These are phyloP conservation scores for Amyloporia xantha DNA, from an alignment of 768 basidiomycete genomes.

Conservation along the genomic window DNA sequence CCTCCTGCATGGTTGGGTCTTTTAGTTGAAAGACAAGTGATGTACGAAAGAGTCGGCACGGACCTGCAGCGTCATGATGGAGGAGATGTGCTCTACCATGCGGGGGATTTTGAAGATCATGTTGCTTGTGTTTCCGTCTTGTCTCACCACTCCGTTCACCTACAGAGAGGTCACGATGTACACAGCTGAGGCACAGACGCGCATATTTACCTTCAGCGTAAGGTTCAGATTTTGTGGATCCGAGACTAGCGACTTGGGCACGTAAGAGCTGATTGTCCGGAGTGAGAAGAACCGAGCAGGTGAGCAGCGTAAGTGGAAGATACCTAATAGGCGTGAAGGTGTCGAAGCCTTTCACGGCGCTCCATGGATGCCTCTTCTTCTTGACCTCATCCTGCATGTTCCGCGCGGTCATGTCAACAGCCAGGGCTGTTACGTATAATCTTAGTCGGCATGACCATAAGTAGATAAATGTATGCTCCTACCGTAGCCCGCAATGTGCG, in stretches of 20 bases:
- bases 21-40: background rate
- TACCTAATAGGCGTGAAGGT: constrained; percentile 92
- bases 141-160: constrained; percentile 82
- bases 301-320: constrained; percentile 7
- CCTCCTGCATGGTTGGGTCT: constrained; percentile 48
- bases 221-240: constrained; percentile 76
- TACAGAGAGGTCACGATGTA: constrained; percentile 24
- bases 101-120: constrained; percentile 92
- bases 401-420: constrained; percentile 94
- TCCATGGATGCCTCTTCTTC: constrained; percentile 94
- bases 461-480: constrained; percentile 13
- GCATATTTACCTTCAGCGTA: constrained; percentile 54
- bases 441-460: too few species aligned
- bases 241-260: constrained; percentile 61
- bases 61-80: constrained; percentile 96
- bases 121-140: constrained; percentile 77
- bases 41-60: constrained; percentile 3
- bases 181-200: background rate
- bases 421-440: constrained; percentile 52
- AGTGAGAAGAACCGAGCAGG: constrained; percentile 4
- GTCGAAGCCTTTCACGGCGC: constrained; percentile 94
- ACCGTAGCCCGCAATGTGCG: constrained; percentile 92
- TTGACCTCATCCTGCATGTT: constrained; percentile 93
- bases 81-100: constrained; percentile 85
- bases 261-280: constrained; percentile 51